Evolutionary conservation across 2,329 filamentous ascomycete species (phyloP).

Genomic region (Lecanicillium sp.): DNA sequence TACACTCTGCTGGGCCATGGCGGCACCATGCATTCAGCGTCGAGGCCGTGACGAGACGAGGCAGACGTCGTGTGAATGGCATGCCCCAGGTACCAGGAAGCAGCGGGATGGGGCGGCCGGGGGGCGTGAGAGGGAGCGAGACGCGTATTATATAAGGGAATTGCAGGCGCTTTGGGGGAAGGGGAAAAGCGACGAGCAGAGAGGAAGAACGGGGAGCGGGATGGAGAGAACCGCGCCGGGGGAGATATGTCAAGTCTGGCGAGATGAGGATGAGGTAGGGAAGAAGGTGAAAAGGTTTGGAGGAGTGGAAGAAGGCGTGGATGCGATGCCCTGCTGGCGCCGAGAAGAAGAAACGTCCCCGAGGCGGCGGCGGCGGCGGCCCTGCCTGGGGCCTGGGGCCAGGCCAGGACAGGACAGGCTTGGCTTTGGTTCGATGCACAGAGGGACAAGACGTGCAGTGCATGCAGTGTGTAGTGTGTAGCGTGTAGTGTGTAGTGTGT

Average conservation of each 20-base stretch:
- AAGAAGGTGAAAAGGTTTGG: slow-evolving; percentile 11
- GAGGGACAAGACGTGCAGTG: no score
- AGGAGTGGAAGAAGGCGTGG: slow-evolving; percentile 15
- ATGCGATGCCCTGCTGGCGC: slow-evolving; percentile 26
- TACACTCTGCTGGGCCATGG: slow-evolving; percentile 36
- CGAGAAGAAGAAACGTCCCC: slow-evolving; percentile 35
- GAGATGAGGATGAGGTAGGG: slow-evolving; percentile 7
- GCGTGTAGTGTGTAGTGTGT: no score
- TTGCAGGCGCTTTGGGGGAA: not conserved
- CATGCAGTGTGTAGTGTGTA: no score
- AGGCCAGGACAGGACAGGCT: not conserved
- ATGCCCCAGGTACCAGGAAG: slow-evolving; percentile 22
- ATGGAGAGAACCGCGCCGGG: not conserved
- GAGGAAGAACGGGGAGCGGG: not conserved
- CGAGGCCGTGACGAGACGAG: slow-evolving; percentile 27
- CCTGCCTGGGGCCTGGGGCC: slow-evolving; percentile 21
- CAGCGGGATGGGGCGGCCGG: slow-evolving; percentile 13
- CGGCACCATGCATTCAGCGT: slow-evolving; percentile 28
- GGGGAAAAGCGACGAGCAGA: not conserved
- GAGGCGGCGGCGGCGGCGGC: slow-evolving; percentile 30
- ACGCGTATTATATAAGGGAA: not conserved
- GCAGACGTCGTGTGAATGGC: slow-evolving; percentile 23
- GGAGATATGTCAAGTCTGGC: not conserved
- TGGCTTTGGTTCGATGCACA: slow-evolving; percentile 3
- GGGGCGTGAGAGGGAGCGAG: slow-evolving; percentile 15